phyloP scores from a whole-genome alignment of 441 rosid species.

The Hura crepitans region DNA sequence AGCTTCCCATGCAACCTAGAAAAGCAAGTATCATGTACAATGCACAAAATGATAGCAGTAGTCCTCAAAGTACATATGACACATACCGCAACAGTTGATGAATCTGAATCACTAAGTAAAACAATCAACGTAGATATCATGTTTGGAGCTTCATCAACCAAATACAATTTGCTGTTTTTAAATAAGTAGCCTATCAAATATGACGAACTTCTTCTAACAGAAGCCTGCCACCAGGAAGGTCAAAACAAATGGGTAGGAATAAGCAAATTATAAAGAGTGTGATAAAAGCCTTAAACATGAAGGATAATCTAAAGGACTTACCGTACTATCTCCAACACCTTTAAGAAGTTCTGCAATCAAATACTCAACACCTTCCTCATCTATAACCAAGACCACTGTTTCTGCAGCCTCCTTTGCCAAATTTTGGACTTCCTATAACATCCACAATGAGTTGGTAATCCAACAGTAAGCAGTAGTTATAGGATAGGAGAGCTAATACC shows the following conservation, averaged over 20 bases:
- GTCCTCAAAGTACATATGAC: slow-evolving; percentile 16
- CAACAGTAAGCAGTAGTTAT: slow-evolving; percentile 4
- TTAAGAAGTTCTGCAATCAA: slow-evolving; percentile 84
- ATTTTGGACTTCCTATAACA: slow-evolving; percentile 70
- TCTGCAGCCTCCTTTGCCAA: slow-evolving; percentile 93
- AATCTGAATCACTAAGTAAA: slow-evolving; percentile 86
- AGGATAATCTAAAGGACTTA: slow-evolving; percentile 24
- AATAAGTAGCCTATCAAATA: slow-evolving; percentile 91
- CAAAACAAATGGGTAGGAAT: slow-evolving; percentile 13
- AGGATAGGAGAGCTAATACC: background rate
- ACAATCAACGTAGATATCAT: slow-evolving; percentile 87
- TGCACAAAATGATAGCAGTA: slow-evolving; percentile 16
- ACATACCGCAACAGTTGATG: slow-evolving; percentile 76
- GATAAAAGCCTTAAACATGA: background rate
- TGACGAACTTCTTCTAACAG: slow-evolving; percentile 82
- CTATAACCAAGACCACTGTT: slow-evolving; percentile 82
- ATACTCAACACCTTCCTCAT: slow-evolving; percentile 89
- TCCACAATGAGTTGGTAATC: slow-evolving; percentile 17
- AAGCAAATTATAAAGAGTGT: slow-evolving; percentile 1
- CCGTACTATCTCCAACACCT: slow-evolving; percentile 80
- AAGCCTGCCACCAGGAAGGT: slow-evolving; percentile 54
- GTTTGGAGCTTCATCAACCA: slow-evolving; percentile 96
- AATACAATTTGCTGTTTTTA: slow-evolving; percentile 87
- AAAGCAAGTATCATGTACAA: slow-evolving; percentile 27
- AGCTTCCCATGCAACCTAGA: slow-evolving; percentile 97